Conservation (phyloP, 306 rosid genomes). For the Prunus salicina region DNA sequence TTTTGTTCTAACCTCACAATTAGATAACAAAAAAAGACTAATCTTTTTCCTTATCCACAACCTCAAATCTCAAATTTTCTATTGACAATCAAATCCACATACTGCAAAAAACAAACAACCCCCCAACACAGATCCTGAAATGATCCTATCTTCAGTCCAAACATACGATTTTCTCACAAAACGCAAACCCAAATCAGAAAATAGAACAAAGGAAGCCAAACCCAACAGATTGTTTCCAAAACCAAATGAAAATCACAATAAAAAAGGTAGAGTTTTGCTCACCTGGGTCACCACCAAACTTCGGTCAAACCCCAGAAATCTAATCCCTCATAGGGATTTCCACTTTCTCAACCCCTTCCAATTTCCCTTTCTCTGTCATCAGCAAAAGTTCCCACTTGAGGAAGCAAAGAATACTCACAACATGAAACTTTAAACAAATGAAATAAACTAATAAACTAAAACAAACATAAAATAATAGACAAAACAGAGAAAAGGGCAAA, state of each 20-base stretch:
- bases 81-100: not conserved
- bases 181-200: not conserved
- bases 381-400: slow-evolving; percentile 25
- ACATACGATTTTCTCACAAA: not conserved
- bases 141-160: not conserved
- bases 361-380: not conserved
- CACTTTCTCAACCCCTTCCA: slow-evolving; percentile 24
- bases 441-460: not conserved
- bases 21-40: not conserved
- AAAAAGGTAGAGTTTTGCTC: slow-evolving; percentile 4
- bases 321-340: slow-evolving; percentile 20
- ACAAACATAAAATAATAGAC: not conserved
- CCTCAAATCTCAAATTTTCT: not conserved
- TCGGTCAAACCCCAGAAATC: slow-evolving; percentile 33
- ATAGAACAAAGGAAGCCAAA: not conserved
- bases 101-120: not conserved
- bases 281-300: slow-evolving; percentile 36
- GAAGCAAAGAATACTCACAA: slow-evolving; percentile 34
- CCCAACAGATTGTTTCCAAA: slow-evolving; percentile 11
- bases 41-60: not conserved
- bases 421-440: not conserved
- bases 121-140: slow-evolving; percentile 22
- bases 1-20: slow-evolving; percentile 12
- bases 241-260: slow-evolving; percentile 3
- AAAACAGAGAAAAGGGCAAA: slow-evolving; percentile 1